Conservation (phyloP, 2,329 filamentous ascomycete species). For the Bipolaris zeicola region DNA sequence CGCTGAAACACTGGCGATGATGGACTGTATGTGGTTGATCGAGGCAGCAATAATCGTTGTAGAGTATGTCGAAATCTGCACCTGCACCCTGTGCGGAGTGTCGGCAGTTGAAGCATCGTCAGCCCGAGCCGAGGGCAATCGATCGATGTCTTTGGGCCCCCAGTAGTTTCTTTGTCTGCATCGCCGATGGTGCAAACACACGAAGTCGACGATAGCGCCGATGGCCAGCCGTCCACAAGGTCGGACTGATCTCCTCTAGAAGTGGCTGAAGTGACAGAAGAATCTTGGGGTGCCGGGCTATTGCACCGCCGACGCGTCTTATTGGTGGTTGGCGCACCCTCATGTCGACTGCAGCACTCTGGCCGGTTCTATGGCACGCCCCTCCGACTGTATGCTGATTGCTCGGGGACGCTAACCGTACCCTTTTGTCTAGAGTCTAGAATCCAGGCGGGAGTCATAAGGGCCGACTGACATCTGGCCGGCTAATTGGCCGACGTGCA, state of each 20-base stretch:
- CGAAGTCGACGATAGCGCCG: not conserved
- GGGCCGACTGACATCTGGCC: not conserved
- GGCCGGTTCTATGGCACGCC: not conserved
- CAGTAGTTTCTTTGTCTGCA: not conserved
- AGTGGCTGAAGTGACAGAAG: not conserved
- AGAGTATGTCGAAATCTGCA: not conserved
- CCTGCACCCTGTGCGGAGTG: not conserved
- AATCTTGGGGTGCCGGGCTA: not conserved
- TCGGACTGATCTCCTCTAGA: not conserved
- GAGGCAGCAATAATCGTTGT: not conserved
- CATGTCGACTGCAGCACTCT: not conserved
- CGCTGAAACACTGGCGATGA: not conserved
- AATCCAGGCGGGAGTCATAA: not conserved
- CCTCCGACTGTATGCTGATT: not conserved
- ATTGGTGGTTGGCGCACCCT: not conserved
- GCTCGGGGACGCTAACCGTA: not conserved
- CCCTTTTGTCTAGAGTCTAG: not conserved
- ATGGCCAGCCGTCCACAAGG: not conserved
- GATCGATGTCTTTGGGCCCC: not conserved
- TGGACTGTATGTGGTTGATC: not conserved
- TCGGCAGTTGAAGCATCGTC: conserved; percentile 3
- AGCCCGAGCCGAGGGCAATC: conserved; percentile 10
- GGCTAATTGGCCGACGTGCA: not conserved
- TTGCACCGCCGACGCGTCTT: not conserved
- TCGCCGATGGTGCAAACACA: not conserved